Evolutionary conservation across 768 basidiomycete species (phyloP).

Genomic region (Glaciozyma antarctica): DNA sequence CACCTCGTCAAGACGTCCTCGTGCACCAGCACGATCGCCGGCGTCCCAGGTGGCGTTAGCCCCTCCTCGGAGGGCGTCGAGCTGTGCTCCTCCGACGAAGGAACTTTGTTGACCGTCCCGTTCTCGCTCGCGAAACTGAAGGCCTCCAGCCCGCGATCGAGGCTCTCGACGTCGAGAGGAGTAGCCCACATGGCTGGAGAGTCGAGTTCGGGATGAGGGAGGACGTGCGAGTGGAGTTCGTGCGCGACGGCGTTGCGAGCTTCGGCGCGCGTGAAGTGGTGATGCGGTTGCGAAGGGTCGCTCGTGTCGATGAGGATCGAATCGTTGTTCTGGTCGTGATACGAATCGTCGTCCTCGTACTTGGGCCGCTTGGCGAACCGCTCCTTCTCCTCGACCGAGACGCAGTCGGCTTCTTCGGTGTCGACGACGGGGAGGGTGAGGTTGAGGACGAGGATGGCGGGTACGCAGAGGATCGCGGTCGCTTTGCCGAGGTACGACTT

Average conservation of each 20-base stretch:
- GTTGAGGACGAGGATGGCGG: constrained; percentile 75
- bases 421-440: constrained; percentile 82
- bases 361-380: constrained; percentile 30
- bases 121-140: constrained; percentile 5
- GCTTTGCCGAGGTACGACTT: constrained; percentile 64
- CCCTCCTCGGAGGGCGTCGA: neutral
- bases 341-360: constrained; percentile 45
- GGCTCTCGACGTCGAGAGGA: constrained; percentile 20
- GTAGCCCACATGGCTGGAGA: constrained; percentile 36
- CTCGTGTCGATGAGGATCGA: neutral
- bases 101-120: neutral
- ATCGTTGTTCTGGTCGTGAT: constrained; percentile 21
- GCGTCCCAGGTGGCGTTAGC: neutral
- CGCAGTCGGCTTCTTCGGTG: constrained; percentile 50
- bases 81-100: neutral
- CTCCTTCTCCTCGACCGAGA: constrained; percentile 56
- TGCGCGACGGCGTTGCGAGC: constrained; percentile 20
- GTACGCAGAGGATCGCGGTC: constrained; percentile 69
- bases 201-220: constrained; percentile 7
- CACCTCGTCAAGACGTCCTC: constrained; percentile 47
- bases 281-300: neutral
- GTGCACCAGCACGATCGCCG: neutral
- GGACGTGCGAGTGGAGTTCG: constrained; percentile 22
- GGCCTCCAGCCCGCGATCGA: constrained; percentile 21
- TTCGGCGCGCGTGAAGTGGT: neutral